phyloP scores from a whole-genome alignment of 2,329 filamentous ascomycete species.

The Samsoniella hepiali region DNA sequence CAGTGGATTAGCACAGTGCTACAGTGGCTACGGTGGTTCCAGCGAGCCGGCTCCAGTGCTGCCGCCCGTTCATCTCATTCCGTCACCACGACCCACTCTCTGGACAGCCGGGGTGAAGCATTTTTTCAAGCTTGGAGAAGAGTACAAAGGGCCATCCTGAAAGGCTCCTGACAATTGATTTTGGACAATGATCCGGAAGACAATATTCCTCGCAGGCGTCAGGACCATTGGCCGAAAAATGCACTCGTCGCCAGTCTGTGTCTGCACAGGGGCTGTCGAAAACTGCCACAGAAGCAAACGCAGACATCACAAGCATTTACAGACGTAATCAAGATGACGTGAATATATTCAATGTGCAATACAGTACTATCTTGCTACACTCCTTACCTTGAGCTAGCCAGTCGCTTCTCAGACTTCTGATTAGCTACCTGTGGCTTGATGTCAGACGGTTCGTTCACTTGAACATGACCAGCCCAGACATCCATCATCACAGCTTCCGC shows the following conservation, averaged over 20 bases:
- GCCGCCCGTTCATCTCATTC: neutral
- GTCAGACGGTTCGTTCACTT: slow-evolving; percentile 6
- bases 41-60: neutral
- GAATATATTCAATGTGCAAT: slow-evolving; percentile 1
- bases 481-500: neutral
- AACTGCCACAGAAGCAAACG: too few species aligned
- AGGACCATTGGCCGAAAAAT: too few species aligned
- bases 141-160: too few species aligned
- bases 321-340: too few species aligned
- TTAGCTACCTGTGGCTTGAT: neutral
- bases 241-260: too few species aligned
- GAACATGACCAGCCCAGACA: slow-evolving; percentile 2
- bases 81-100: neutral
- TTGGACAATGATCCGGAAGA: too few species aligned
- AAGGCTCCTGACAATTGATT: too few species aligned
- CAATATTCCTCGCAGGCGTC: too few species aligned
- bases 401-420: neutral
- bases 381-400: neutral
- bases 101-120: neutral
- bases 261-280: too few species aligned
- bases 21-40: neutral
- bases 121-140: neutral
- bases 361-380: neutral
- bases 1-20: neutral
- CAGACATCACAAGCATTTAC: too few species aligned